Percentiles rank a stretch among this genome's conserved stretches.
phyloP scores from a whole-genome alignment of 306 rosid species.

The Glycine soja region DNA sequence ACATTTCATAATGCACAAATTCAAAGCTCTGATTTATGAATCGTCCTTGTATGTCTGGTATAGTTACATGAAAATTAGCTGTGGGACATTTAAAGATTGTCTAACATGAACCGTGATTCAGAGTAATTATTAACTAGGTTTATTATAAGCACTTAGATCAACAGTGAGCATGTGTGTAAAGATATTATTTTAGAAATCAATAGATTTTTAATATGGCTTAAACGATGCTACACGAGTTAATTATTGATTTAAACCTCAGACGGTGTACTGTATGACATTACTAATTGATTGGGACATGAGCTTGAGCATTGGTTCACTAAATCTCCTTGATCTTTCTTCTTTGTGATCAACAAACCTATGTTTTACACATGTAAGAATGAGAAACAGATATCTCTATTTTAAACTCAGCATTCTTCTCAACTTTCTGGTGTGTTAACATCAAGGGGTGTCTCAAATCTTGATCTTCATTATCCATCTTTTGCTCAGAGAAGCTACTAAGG shows the following conservation, averaged over 20 bases:
- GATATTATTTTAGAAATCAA: not conserved
- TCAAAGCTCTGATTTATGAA: not conserved
- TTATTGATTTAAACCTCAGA: not conserved
- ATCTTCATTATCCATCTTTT: constrained; percentile 34
- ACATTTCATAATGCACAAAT: constrained; percentile 26
- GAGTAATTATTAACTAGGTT: constrained; percentile 5
- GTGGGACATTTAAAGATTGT: constrained; percentile 33
- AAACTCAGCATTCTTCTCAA: constrained; percentile 20
- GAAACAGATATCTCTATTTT: not conserved
- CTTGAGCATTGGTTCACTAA: constrained; percentile 26
- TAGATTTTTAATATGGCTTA: constrained; percentile 1
- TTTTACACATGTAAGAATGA: not conserved
- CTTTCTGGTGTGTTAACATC: constrained; percentile 6
- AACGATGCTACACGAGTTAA: not conserved
- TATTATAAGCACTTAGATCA: constrained; percentile 11
- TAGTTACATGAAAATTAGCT: constrained; percentile 32
- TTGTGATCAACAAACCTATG: not conserved
- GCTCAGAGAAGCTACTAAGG: constrained; percentile 25
- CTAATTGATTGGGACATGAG: constrained; percentile 21
- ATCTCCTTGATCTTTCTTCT: constrained; percentile 16
- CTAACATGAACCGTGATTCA: constrained; percentile 34
- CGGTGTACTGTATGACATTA: constrained; percentile 3
- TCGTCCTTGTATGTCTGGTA: constrained; percentile 13
- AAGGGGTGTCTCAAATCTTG: constrained; percentile 21
- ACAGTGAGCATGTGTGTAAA: not conserved